Percentiles rank a stretch among this genome's conserved stretches.
Evolutionary conservation across 148 eudicot genomes (phyloP).

Genomic region (Rhododendron williamsianum): DNA sequence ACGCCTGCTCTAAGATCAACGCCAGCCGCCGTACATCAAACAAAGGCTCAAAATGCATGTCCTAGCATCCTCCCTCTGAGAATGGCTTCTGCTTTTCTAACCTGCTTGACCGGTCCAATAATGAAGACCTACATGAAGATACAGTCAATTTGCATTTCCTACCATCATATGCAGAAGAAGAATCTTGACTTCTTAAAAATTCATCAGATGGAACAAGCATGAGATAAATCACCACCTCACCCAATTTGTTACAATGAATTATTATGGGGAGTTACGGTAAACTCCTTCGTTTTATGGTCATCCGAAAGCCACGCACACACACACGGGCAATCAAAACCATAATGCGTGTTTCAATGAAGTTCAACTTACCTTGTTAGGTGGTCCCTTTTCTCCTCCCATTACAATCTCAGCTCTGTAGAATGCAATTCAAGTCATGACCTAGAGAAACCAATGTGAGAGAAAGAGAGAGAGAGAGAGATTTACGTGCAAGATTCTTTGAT

Average conservation of each 20-base stretch:
- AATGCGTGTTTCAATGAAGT: not conserved
- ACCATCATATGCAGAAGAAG: not conserved
- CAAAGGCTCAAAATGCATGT: slow-evolving; percentile 27
- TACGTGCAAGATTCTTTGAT: slow-evolving; percentile 29
- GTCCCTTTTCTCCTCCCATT: slow-evolving; percentile 86
- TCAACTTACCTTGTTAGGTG: slow-evolving; percentile 78
- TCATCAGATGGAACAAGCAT: not conserved
- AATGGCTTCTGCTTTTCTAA: slow-evolving; percentile 87
- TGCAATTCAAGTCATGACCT: slow-evolving; percentile 12
- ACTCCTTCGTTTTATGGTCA: not conserved
- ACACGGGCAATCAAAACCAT: not conserved
- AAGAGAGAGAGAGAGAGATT: slow-evolving; percentile 14
- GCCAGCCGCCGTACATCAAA: not conserved
- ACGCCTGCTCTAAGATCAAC: not conserved
- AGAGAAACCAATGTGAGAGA: not conserved
- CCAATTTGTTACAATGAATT: not conserved
- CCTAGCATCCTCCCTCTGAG: slow-evolving; percentile 75
- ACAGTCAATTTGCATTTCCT: not conserved
- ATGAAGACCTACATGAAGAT: slow-evolving; percentile 53
- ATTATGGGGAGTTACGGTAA: not conserved
- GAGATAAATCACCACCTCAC: not conserved
- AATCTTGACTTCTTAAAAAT: not conserved
- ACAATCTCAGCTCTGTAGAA: slow-evolving; percentile 78
- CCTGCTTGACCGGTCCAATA: slow-evolving; percentile 77
- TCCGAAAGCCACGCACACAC: not conserved